Evolutionary conservation across 2,329 filamentous ascomycete species (phyloP).

Genomic region (Colletotrichum lentis): DNA sequence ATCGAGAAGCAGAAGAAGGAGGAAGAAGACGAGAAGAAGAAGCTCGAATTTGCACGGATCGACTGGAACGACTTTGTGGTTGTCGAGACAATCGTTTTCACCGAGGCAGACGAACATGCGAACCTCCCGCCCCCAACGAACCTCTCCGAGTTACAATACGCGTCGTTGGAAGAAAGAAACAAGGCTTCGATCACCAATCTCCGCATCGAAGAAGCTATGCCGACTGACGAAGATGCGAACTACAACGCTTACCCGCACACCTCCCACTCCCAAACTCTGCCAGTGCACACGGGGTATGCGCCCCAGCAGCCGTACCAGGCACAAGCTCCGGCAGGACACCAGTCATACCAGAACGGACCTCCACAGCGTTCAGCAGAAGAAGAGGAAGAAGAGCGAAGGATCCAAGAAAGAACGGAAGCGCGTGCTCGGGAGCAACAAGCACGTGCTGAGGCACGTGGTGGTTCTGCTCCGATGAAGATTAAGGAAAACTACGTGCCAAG

Average conservation of each 20-base stretch:
- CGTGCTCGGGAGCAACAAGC: slow-evolving; percentile 75
- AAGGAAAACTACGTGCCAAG: slow-evolving; percentile 91
- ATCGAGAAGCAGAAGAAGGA: slow-evolving; percentile 88
- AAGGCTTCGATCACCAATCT: slow-evolving; percentile 85
- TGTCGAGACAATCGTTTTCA: slow-evolving; percentile 93
- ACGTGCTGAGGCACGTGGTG: slow-evolving; percentile 77
- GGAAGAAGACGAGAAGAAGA: slow-evolving; percentile 84
- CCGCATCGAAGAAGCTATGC: slow-evolving; percentile 95
- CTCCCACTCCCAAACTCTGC: slow-evolving; percentile 55
- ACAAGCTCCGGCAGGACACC: slow-evolving; percentile 43
- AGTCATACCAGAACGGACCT: slow-evolving; percentile 40
- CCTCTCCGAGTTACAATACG: slow-evolving; percentile 89
- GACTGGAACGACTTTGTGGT: slow-evolving; percentile 99
- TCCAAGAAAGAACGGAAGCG: slow-evolving; percentile 69
- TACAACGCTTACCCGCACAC: slow-evolving; percentile 59
- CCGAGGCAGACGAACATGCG: slow-evolving; percentile 83
- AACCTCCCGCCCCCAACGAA: slow-evolving; percentile 89
- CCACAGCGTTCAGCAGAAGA: slow-evolving; percentile 56
- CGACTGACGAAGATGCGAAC: slow-evolving; percentile 74
- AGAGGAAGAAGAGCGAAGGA: slow-evolving; percentile 70
- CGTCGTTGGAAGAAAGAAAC: slow-evolving; percentile 93
- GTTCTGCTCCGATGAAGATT: slow-evolving; percentile 81
- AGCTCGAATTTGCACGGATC: slow-evolving; percentile 79
- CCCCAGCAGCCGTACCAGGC: slow-evolving; percentile 49
- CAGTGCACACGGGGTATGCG: slow-evolving; percentile 54